These are phyloP conservation scores for Hypsizygus ulmarius DNA, from an alignment of 1,284 basidiomycete genomes.

Conservation along the genomic window DNA sequence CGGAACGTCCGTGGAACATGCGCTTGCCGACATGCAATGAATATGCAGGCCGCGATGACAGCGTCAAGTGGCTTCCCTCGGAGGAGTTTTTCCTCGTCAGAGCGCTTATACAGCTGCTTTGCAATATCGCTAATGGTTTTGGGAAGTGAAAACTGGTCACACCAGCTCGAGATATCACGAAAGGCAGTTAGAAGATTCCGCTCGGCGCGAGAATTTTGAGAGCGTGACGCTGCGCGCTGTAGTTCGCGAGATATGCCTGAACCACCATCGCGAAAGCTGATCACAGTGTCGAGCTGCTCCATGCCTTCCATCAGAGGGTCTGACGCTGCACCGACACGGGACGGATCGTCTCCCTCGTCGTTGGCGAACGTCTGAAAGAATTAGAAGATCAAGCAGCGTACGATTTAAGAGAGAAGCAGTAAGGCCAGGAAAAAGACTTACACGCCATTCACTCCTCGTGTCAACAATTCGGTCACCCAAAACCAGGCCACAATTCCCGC, in stretches of 20 bases:
- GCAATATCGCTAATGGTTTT: slow-evolving; percentile 95
- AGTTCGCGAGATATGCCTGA: slow-evolving; percentile 91
- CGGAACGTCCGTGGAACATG: slow-evolving; percentile 93
- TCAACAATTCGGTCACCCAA: slow-evolving; percentile 96
- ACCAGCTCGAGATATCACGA: slow-evolving; percentile 90
- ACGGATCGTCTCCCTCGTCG: slow-evolving; percentile 98
- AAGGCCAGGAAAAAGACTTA: slow-evolving; percentile 44
- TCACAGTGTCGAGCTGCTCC: slow-evolving; percentile 91
- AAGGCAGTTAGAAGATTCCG: slow-evolving; percentile 87
- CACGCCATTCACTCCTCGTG: slow-evolving; percentile 96
- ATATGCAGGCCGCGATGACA: slow-evolving; percentile 96
- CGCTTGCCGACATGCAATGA: slow-evolving; percentile 94
- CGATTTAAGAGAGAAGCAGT: slow-evolving; percentile 16
- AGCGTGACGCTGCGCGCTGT: slow-evolving; percentile 85
- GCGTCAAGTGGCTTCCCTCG: slow-evolving; percentile 92
- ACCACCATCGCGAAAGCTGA: slow-evolving; percentile 93
- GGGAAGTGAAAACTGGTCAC: slow-evolving; percentile 92
- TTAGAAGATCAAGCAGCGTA: slow-evolving; percentile 24
- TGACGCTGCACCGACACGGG: slow-evolving; percentile 96
- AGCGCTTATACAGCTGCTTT: slow-evolving; percentile 96
- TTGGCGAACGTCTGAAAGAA: slow-evolving; percentile 90
- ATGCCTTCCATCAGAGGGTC: slow-evolving; percentile 94
- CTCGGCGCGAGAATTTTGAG: slow-evolving; percentile 74
- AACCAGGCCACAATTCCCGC: slow-evolving; percentile 93
- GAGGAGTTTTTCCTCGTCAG: slow-evolving; percentile 91